Conservation (phyloP, 2,329 filamentous ascomycete genomes). For the Achaetomium macrosporum region DNA sequence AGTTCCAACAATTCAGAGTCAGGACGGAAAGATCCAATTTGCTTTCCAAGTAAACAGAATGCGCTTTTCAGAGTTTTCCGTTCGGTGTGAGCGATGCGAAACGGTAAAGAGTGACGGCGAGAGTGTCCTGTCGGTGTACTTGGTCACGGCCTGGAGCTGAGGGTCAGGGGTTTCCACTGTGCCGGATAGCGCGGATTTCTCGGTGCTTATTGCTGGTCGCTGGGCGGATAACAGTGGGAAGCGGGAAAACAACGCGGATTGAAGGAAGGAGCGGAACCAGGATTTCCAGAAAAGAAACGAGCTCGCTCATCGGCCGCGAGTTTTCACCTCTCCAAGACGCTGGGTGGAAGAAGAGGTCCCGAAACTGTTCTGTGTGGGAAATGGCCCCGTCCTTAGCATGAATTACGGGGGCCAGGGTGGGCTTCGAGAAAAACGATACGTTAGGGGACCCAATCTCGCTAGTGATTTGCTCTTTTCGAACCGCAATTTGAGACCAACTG, state of each 20-base stretch:
- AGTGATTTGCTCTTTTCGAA: slow-evolving; percentile 30
- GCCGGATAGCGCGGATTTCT: neutral
- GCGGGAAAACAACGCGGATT: neutral
- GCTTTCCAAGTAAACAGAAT: neutral
- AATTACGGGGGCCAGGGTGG: slow-evolving; percentile 30
- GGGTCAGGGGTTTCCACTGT: neutral
- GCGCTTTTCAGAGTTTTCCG: neutral
- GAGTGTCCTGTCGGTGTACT: neutral
- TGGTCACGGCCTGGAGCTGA: neutral
- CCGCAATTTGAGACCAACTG: slow-evolving; percentile 28
- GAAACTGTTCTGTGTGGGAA: slow-evolving; percentile 15
- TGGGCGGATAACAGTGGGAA: neutral
- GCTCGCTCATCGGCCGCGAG: slow-evolving; percentile 13
- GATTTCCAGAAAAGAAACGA: slow-evolving; percentile 6
- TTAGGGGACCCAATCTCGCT: slow-evolving; percentile 37
- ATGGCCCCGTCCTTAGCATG: slow-evolving; percentile 30
- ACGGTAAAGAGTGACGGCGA: neutral
- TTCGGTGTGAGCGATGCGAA: slow-evolving; percentile 2
- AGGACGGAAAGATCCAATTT: neutral
- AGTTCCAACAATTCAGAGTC: neutral
- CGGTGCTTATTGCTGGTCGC: neutral
- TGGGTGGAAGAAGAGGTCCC: slow-evolving; percentile 16
- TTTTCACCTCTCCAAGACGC: neutral
- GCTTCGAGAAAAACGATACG: slow-evolving; percentile 29
- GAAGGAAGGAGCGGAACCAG: slow-evolving; percentile 4